These are phyloP conservation scores for Taphrina confusa DNA, from an alignment of 1,139 yeast genomes.

Conservation along the genomic window DNA sequence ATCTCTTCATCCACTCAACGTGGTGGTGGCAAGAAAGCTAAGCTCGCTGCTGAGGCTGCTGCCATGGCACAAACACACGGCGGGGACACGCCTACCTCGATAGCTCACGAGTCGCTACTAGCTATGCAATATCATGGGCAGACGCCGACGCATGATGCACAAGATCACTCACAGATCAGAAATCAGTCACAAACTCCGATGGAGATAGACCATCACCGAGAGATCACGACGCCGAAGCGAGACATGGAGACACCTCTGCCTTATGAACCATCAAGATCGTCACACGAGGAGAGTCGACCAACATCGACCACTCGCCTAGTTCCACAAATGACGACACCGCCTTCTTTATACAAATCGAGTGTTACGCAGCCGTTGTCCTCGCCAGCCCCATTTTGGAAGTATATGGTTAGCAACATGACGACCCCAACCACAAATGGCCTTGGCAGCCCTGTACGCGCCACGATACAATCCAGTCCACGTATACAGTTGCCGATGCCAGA, in stretches of 20 bases:
- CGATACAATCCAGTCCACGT: constrained; percentile 13
- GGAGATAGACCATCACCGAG: constrained; percentile 2
- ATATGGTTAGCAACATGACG: constrained; percentile 43
- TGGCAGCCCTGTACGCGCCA: constrained; percentile 8
- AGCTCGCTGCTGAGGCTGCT: constrained; percentile 24
- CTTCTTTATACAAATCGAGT: constrained; percentile 21
- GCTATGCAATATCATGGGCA: neutral
- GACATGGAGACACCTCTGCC: constrained; percentile 17
- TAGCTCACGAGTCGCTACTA: neutral
- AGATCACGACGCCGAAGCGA: constrained; percentile 7
- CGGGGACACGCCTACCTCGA: neutral
- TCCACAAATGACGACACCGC: constrained; percentile 27
- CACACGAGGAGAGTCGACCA: constrained; percentile 1
- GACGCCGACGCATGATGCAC: constrained; percentile 1
- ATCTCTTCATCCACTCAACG: constrained; percentile 22
- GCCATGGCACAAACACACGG: constrained; percentile 3
- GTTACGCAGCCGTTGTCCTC: constrained; percentile 41
- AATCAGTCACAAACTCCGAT: neutral
- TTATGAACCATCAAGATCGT: neutral
- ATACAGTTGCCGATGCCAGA: constrained; percentile 10
- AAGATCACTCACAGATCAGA: neutral
- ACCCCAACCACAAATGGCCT: constrained; percentile 25
- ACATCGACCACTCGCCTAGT: constrained; percentile 10
- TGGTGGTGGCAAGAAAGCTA: constrained; percentile 19
- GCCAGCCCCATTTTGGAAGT: constrained; percentile 52